Conservation (phyloP, 2,329 filamentous ascomycete genomes). For the Teratosphaeria gauchensis region DNA sequence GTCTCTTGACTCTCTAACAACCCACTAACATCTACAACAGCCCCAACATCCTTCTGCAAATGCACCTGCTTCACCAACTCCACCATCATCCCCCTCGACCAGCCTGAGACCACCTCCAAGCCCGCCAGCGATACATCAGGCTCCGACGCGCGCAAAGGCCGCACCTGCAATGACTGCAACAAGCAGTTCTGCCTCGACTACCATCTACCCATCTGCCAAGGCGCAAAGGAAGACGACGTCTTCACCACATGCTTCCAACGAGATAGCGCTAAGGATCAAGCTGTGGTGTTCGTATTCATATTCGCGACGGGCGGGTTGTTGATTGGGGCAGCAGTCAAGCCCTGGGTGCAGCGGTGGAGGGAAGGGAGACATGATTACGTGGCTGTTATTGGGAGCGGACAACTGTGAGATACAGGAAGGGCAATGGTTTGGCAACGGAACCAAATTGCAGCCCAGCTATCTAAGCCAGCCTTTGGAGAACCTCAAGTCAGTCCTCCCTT, state of each 20-base stretch:
- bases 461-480: background rate
- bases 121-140: conserved; percentile 9
- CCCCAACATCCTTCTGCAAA: conserved; percentile 59
- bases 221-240: conserved; percentile 55
- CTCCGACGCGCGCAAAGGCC: conserved; percentile 1
- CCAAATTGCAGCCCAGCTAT: background rate
- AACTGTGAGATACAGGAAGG: conserved; percentile 30
- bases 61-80: conserved; percentile 59
- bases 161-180: conserved; percentile 57
- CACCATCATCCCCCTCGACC: conserved; percentile 56
- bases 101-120: conserved; percentile 14
- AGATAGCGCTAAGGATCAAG: conserved; percentile 58
- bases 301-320: conserved; percentile 52
- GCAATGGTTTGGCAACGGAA: background rate
- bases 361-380: conserved; percentile 9
- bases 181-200: conserved; percentile 57
- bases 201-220: conserved; percentile 52
- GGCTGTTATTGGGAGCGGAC: background rate
- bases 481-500: background rate
- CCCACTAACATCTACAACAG: conserved; percentile 19
- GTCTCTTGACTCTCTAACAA: background rate
- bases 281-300: conserved; percentile 58
- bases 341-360: conserved; percentile 48
- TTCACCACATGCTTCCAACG: conserved; percentile 59
- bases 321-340: conserved; percentile 50